A percentile compares a stretch with the other conserved stretches of the same genome.
phyloP scores from a whole-genome alignment of 371 early-diverging fungal genomes.

The Amoeboradix gromovi region DNA sequence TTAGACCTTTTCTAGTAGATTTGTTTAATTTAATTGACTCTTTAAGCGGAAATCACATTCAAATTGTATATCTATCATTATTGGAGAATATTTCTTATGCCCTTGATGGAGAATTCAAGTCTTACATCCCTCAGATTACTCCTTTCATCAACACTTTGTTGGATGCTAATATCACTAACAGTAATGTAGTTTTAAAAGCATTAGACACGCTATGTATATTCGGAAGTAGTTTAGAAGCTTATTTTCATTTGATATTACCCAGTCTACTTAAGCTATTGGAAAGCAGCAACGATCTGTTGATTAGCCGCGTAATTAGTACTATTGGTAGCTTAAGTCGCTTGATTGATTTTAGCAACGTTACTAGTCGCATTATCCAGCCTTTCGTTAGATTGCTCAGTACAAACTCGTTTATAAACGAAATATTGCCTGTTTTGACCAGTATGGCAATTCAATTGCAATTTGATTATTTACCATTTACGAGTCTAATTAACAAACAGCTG shows the following conservation, averaged over 20 bases:
- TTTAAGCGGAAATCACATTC: constrained; percentile 48
- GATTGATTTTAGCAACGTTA: constrained; percentile 58
- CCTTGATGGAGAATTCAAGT: constrained; percentile 57
- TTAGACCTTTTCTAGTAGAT: constrained; percentile 48
- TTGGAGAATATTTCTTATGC: constrained; percentile 60
- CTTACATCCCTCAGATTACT: constrained; percentile 32
- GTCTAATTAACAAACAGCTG: background rate
- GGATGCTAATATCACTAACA: constrained; percentile 42
- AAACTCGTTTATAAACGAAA: constrained; percentile 5
- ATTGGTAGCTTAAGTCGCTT: constrained; percentile 43
- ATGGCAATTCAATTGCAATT: background rate
- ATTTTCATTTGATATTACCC: constrained; percentile 68
- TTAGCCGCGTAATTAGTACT: constrained; percentile 41
- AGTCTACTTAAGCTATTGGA: constrained; percentile 53
- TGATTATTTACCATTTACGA: background rate
- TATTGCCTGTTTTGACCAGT: background rate
- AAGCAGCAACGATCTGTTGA: constrained; percentile 26
- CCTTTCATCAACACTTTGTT: constrained; percentile 34
- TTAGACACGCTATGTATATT: constrained; percentile 54
- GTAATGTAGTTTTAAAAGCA: constrained; percentile 33
- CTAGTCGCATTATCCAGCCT: constrained; percentile 66
- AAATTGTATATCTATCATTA: constrained; percentile 44
- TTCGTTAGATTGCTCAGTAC: constrained; percentile 41
- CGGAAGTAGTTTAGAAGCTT: constrained; percentile 68
- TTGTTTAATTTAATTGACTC: constrained; percentile 45